phyloP scores from a whole-genome alignment of 2,329 filamentous ascomycete species.

The Triangularia verruculosa region DNA sequence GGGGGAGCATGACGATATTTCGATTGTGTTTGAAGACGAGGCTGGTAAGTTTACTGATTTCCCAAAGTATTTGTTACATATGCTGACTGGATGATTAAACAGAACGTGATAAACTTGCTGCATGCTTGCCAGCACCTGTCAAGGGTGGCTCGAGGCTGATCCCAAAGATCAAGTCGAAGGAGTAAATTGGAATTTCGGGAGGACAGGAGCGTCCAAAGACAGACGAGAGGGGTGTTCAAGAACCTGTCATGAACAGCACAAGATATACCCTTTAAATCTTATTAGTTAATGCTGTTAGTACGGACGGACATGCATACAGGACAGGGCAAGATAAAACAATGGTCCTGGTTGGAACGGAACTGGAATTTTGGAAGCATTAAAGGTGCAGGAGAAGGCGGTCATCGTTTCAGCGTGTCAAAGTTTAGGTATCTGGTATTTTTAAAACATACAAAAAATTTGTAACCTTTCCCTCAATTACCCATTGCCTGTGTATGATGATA shows the following conservation, averaged over 20 bases:
- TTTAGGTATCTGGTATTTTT: background rate
- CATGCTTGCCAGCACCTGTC: slow-evolving; percentile 54
- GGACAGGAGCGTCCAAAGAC: background rate
- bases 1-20: slow-evolving; percentile 89
- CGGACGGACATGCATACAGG: background rate
- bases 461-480: background rate
- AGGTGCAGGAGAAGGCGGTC: background rate
- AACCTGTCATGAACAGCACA: background rate
- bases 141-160: slow-evolving; percentile 42
- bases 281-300: slow-evolving; percentile 6
- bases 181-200: background rate
- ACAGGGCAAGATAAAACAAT: background rate
- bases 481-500: background rate
- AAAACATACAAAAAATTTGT: background rate
- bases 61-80: background rate
- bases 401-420: background rate
- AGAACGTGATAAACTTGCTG: slow-evolving; percentile 55
- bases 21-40: slow-evolving; percentile 78
- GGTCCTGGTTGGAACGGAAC: background rate
- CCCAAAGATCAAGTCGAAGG: slow-evolving; percentile 22
- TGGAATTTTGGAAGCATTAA: background rate
- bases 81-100: background rate
- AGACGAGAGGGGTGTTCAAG: background rate
- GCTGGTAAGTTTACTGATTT: slow-evolving; percentile 56
- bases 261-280: slow-evolving; percentile 23